Base-by-base conservation (phyloP, 306 rosid genomes). In the Dalbergia cochinchinensis region DNA sequence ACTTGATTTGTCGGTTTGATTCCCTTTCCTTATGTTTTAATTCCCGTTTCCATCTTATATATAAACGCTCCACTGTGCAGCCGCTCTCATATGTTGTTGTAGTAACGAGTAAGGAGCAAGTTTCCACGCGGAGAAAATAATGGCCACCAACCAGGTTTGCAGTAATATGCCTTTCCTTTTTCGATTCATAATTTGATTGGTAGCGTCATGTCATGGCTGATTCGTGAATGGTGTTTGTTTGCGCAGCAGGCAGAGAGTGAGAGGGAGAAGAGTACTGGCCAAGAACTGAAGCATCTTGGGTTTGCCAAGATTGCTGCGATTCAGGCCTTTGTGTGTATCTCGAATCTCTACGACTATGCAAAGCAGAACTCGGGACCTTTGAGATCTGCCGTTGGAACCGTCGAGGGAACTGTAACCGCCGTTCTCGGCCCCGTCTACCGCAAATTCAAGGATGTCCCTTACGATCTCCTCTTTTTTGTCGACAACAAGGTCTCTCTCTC, bases 321-420 rank as follows among this genome's bases (percentile, higher is more conserved):
- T 76, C 91, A 85, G 47, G 79, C 88, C 11, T 84, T 92, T 65
- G 83, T 74, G 11, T 90, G 86, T 62, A 73, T 86, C 2, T 86
- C 84, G n/a, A 90, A 74, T 84, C 78, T 95, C 11, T 95, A 91
- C 44, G 85, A 78, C 6, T 95, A 84, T 67, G 92, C 92, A 1
- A 92, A 91, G 79, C 86, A 78, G 51, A 95, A 91, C 66, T 89
- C 91, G 0, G 95, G 97, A n/a, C 87, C 94, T 58, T 19, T 92
- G 78, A 86, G 94, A 88, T 86, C 94, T 73, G 68, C 91, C 3
- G 91, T 87, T 34, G 84, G 83, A 63, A 84, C 88, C 18, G 90
- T 87, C n/a, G 98, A 95, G 81, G 73, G 78, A 2, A 84, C 91
- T 11, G 91, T 88, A 3, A 83, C 86, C 76, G 31, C 83, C 20